Conservation (phyloP, 1,284 basidiomycete genomes). For the Ganoderma lucidum region DNA sequence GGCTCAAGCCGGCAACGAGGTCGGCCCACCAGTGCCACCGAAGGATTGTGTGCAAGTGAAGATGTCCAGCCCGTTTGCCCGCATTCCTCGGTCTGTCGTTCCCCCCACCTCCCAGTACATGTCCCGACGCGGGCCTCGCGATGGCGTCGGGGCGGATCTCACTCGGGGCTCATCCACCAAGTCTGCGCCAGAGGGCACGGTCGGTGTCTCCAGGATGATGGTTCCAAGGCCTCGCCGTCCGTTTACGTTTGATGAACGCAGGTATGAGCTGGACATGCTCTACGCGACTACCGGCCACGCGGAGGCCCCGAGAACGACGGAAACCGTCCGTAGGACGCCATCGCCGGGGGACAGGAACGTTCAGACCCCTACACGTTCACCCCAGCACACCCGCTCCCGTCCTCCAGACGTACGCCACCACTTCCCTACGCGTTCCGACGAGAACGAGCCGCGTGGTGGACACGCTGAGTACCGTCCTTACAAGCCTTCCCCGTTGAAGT, state of each 20-base stretch:
- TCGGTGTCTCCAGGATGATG: not conserved
- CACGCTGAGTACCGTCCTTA: conserved; percentile 15
- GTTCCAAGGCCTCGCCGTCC: not conserved
- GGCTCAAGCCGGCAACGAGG: not conserved
- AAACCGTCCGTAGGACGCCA: conserved; percentile 17
- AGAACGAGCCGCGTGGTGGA: conserved; percentile 15
- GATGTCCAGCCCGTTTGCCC: conserved; percentile 14
- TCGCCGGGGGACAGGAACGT: conserved; percentile 20
- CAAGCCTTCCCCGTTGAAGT: conserved; percentile 21
- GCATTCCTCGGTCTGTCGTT: not conserved
- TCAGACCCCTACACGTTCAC: not conserved
- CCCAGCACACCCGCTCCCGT: not conserved
- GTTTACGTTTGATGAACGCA: not conserved
- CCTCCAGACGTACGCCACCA: conserved; percentile 16
- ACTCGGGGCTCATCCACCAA: not conserved
- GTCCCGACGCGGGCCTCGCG: not conserved
- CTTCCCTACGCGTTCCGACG: not conserved
- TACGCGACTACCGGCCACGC: not conserved
- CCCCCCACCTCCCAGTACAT: too few relatives aligned
- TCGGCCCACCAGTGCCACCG: conserved; percentile 5
- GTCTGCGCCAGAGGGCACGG: not conserved
- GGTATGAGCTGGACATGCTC: not conserved
- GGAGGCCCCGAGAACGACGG: not conserved
- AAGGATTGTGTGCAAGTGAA: conserved; percentile 5
- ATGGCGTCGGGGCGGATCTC: not conserved